phyloP scores from a whole-genome alignment of 1,284 basidiomycete genomes.

The Cutaneotrichosporon cavernicola region DNA sequence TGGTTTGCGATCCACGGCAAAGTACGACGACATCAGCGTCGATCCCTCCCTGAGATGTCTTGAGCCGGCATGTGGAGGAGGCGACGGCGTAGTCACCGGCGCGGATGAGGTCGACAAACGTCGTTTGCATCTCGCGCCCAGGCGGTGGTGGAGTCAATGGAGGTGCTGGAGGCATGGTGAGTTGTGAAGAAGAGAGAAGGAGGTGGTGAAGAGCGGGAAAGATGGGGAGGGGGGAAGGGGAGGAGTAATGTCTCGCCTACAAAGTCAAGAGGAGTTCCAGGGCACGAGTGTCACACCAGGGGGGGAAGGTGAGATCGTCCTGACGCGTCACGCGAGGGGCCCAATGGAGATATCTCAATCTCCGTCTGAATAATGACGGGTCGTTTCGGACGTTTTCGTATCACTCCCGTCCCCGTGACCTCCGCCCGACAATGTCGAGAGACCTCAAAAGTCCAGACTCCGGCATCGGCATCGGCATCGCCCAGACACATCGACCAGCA shows the following conservation, averaged over 20 bases:
- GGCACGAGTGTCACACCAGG: background rate
- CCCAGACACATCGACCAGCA: background rate
- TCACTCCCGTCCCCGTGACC: background rate
- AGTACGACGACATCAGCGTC: constrained; percentile 33
- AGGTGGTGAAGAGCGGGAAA: background rate
- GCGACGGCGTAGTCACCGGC: constrained; percentile 27
- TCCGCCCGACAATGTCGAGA: constrained; percentile 4
- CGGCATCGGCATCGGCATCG: background rate
- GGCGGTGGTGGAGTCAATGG: background rate
- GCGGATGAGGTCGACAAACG: constrained; percentile 26
- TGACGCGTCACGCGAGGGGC: background rate
- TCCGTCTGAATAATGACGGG: background rate
- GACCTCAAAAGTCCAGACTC: background rate
- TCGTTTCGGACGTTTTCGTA: constrained; percentile 4
- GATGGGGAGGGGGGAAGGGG: background rate
- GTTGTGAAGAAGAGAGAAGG: background rate
- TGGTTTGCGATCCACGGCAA: constrained; percentile 2
- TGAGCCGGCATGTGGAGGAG: constrained; percentile 30
- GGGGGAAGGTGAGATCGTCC: background rate
- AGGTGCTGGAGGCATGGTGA: too few species aligned
- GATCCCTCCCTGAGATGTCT: constrained; percentile 22
- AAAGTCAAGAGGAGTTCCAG: background rate
- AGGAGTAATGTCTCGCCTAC: background rate
- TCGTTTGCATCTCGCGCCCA: background rate
- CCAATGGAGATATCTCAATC: background rate